Base-by-base conservation (phyloP, 2,329 filamentous ascomycete species). In the Colletotrichum sp. region DNA sequence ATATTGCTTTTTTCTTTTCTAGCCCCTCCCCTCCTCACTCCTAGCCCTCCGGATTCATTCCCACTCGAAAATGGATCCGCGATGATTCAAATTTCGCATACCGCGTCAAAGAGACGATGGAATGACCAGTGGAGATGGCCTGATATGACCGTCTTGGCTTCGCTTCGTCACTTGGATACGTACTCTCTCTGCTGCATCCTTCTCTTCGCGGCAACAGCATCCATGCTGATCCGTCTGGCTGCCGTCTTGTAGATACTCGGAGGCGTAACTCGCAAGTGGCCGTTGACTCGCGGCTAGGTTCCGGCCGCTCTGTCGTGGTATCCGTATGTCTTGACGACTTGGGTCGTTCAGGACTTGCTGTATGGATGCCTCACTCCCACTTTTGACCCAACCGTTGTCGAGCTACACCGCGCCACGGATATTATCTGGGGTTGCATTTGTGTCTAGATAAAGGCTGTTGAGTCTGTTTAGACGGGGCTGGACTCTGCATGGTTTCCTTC, bases 31-130 rank as follows among this genome's bases (percentile, higher is more conserved):
- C 32, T 48, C 38, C 60, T n/a, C 52, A 24, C 52, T 48, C 43
- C n/a, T 48, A 48, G 48, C 55, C 28, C 26, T 32, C n/a, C 55
- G 24, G 34, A 24, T 28, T 58, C 56, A 36, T 64, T 75, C 43
- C 73, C 70, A 60, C 56, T 64, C 30, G 69, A 60, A 64, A 55
- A 72, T 68, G 69, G 73, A 58, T 43, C 38, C 43, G 38, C 55
- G 62, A 67, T 68, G 73, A 48, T 64, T 36, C 64, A 64, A 32
- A 18, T n/a, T 12, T 66, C 38, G 62, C 21, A 43, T 61, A 62
- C 30, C 69, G 68, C 69, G 61, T 71, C 55, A 28, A 62, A 34
- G 30, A 71, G 38, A 38, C 32, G 55, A 60, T 56, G 69, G 69
- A 66, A 72, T 64, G 67, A 38, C 66, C 48, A 24, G 61, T 72